Conservation (phyloP, 371 early-diverging fungal species). For the Choanephora cucurbitarum region DNA sequence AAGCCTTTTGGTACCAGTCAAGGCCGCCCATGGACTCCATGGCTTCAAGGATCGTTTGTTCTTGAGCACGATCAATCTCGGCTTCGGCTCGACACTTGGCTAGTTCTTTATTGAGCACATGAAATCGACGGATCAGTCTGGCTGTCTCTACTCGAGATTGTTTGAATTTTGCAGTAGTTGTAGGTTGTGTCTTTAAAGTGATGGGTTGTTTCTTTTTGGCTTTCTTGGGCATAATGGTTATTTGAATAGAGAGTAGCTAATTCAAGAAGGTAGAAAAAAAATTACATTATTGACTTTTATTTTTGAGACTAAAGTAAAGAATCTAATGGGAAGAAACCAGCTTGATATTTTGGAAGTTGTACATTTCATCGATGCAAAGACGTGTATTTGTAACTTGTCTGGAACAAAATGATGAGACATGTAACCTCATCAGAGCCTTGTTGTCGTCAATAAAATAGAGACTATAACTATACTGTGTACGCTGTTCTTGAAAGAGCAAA, state of each 20-base stretch:
- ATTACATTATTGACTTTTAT: too few relatives aligned
- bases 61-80: conserved; percentile 14
- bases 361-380: too few relatives aligned
- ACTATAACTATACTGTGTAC: too few relatives aligned
- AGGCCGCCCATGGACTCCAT: conserved; percentile 86
- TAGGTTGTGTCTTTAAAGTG: conserved; percentile 16
- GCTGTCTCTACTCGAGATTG: conserved; percentile 59
- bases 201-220: conserved; percentile 28
- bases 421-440: too few relatives aligned
- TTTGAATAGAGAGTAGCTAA: not conserved
- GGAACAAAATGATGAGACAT: too few relatives aligned
- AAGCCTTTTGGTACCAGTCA: conserved; percentile 86
- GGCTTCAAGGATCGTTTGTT: conserved; percentile 53
- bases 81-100: conserved; percentile 43
- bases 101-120: conserved; percentile 75
- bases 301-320: too few relatives aligned
- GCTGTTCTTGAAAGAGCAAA: too few relatives aligned
- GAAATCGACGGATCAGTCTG: conserved; percentile 69
- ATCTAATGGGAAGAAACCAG: too few relatives aligned
- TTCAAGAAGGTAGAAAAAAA: too few relatives aligned
- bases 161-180: conserved; percentile 30
- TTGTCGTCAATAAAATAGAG: too few relatives aligned
- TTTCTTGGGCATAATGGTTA: conserved; percentile 19
- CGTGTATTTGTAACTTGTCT: too few relatives aligned
- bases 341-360: too few relatives aligned